Percentiles rank a stretch among this genome's conserved stretches.
phyloP scores from a whole-genome alignment of 139 green algal genomes.

The Mychonastes homosphaera region DNA sequence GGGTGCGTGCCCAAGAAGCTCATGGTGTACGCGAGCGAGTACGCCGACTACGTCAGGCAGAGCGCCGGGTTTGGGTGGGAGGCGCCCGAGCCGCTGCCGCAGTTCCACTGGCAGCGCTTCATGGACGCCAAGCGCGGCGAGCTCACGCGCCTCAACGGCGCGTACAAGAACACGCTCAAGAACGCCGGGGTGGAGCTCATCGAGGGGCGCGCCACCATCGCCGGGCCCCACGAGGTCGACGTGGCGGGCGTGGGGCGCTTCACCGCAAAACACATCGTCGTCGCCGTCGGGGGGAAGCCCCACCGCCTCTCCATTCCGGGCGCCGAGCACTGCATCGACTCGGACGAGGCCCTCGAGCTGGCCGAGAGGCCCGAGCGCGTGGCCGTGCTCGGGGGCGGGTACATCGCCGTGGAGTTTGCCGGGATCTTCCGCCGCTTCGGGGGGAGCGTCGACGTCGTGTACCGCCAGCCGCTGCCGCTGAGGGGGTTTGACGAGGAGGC shows the following conservation, averaged over 20 bases:
- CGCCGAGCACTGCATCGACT: constrained; percentile 79
- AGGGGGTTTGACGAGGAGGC: constrained; percentile 54
- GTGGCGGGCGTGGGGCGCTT: constrained; percentile 23
- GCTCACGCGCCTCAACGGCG: constrained; percentile 76
- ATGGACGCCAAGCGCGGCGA: constrained; percentile 79
- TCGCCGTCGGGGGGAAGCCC: constrained; percentile 76
- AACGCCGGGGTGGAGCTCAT: constrained; percentile 52
- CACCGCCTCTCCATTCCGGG: constrained; percentile 73
- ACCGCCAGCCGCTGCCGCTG: constrained; percentile 58
- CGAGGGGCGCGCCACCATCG: constrained; percentile 71
- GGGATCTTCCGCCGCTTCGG: constrained; percentile 89
- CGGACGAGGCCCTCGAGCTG: constrained; percentile 86
- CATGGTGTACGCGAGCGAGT: constrained; percentile 88
- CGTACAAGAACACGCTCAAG: constrained; percentile 82
- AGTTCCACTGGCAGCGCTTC: constrained; percentile 51
- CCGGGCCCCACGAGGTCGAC: constrained; percentile 81
- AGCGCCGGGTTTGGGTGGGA: constrained; percentile 69
- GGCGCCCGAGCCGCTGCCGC: not conserved
- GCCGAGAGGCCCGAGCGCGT: constrained; percentile 41
- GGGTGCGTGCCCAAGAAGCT: constrained; percentile 99
- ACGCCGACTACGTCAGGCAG: constrained; percentile 71
- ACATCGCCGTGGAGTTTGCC: constrained; percentile 96
- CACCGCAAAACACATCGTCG: constrained; percentile 75
- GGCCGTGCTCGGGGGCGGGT: constrained; percentile 81
- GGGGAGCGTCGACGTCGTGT: constrained; percentile 70